Evolutionary conservation across 768 basidiomycete genomes (phyloP), one percentile per base, ranked within the genome.

Genomic region (Kwoniella dejecticola): DNA sequence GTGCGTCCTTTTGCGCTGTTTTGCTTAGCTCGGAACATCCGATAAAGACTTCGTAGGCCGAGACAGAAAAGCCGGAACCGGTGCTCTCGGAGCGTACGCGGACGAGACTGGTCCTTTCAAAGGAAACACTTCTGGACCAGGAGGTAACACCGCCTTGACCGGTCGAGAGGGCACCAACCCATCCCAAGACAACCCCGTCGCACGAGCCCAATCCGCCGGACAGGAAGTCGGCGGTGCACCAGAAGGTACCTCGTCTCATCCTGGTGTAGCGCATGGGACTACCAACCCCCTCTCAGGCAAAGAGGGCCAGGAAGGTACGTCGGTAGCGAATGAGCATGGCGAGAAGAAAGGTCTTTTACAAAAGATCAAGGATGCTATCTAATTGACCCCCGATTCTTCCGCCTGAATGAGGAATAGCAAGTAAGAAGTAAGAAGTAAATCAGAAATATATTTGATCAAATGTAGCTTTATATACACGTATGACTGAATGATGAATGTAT

Each of bases 31-130:
- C 36, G 52, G 52, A 15, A 75, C 70, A 1, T 60, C 68, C 59
- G 66, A 68, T 65, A 63, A 68, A 33, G 73, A 75, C 40, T 75
- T 75, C 48, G 64, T 60, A 12, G 63, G 62, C 48, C 68, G 64
- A 31, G 66, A 68, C 55, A 57, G 68, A 38, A 52, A 65, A 21
- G 69, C 60, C 40, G 48, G 60, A 7, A 36, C 26, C 21, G 68
- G 68, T 19, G 42, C 55, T 15, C 44, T 42, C 36, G 70, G 70
- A 10, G 73, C 73, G 6, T 75, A 72, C 60, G 45, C 59, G 54
- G 73, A 75, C 48, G 46, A 59, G 24, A 24, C 63, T 24, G 68
- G 60, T 46, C 49, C 41, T 29, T 70, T 63, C 68, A 46, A 69
- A 50, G 52, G 53, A 33, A 72, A 72, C 71, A 64, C 60, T 27